Conservation (phyloP, 345 rosid species). For the Camelina hispida region DNA sequence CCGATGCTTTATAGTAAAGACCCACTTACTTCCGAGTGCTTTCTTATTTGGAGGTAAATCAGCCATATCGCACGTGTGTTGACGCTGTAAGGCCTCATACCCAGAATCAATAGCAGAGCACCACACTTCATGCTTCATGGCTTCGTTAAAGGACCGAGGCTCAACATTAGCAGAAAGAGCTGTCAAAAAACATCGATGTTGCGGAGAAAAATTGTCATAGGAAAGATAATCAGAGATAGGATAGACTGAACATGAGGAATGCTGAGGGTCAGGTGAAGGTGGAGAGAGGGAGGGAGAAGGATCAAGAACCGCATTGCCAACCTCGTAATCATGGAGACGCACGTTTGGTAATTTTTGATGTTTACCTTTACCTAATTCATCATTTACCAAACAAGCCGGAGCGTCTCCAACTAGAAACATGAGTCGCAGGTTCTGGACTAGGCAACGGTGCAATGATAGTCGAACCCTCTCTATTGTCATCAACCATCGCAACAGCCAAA, state of each 20-base stretch:
- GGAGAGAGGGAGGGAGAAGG: neutral
- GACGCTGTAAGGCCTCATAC: neutral
- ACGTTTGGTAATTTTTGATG: neutral
- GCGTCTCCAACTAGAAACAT: too few species aligned
- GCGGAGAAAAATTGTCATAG: neutral
- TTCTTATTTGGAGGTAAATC: neutral
- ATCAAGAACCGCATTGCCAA: rapidly evolving
- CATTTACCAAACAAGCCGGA: neutral
- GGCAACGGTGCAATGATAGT: too few species aligned
- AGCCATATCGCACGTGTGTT: neutral
- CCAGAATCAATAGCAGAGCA: neutral
- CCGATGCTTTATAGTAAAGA: neutral
- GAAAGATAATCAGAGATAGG: neutral
- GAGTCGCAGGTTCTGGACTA: too few species aligned
- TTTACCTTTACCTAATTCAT: neutral
- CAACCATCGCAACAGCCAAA: too few species aligned
- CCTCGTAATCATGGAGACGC: neutral
- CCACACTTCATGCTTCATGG: neutral
- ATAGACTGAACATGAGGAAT: neutral
- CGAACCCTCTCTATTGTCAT: too few species aligned
- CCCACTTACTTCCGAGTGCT: neutral
- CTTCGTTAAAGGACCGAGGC: neutral
- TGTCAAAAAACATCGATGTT: neutral
- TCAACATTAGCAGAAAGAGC: neutral
- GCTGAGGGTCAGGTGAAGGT: neutral